These are phyloP conservation scores for Nicotiana sylvestris DNA, from an alignment of 257 asterid species.

Conservation along the genomic window DNA sequence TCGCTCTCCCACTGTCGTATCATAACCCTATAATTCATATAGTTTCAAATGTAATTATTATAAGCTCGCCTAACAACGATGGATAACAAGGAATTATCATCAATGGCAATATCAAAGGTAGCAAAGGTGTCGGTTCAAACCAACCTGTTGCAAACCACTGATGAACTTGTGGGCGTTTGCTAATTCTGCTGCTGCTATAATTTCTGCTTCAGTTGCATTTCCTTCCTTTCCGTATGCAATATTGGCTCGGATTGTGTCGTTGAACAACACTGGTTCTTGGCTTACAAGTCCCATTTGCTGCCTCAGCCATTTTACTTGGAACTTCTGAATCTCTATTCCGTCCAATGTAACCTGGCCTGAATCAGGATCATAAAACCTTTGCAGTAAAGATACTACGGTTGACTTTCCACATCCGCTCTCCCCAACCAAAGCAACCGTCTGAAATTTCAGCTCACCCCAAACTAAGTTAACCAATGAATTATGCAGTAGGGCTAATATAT, in stretches of 20 bases:
- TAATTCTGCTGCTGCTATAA: slow-evolving; percentile 66
- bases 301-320: slow-evolving; percentile 79
- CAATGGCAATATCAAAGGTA: not conserved
- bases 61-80: not conserved
- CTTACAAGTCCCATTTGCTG: slow-evolving; percentile 94
- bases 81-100: not conserved
- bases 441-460: slow-evolving; percentile 13
- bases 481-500: not conserved
- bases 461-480: not conserved
- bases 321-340: slow-evolving; percentile 68
- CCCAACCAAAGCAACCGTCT: slow-evolving; percentile 88
- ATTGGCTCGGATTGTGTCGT: slow-evolving; percentile 77
- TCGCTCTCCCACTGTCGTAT: slow-evolving; percentile 75
- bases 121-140: not conserved
- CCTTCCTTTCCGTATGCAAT: slow-evolving; percentile 81
- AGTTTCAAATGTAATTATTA: not conserved
- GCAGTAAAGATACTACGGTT: slow-evolving; percentile 65
- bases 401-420: slow-evolving; percentile 97
- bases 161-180: slow-evolving; percentile 92
- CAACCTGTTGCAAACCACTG: slow-evolving; percentile 53
- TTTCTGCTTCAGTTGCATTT: slow-evolving; percentile 72
- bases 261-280: slow-evolving; percentile 81
- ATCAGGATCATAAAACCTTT: slow-evolving; percentile 79
- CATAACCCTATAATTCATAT: slow-evolving; percentile 52
- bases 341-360: slow-evolving; percentile 65